These are phyloP conservation scores for Penicillium sumatraense DNA, from an alignment of 2,329 filamentous ascomycete species.

Conservation along the genomic window DNA sequence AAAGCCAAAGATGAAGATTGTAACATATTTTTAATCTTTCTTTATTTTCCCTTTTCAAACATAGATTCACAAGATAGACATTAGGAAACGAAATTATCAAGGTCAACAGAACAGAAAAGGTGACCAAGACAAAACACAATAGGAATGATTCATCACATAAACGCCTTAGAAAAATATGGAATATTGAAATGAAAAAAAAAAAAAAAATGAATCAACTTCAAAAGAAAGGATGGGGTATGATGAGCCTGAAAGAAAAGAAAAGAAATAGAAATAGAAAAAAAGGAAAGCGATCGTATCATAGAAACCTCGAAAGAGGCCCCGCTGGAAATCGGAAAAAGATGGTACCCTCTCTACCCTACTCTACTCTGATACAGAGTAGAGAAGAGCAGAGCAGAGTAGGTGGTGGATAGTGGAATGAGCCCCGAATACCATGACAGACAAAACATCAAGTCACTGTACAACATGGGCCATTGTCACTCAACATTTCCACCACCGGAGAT, in stretches of 20 bases:
- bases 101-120: conserved; percentile 3
- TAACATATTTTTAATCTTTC: neutral
- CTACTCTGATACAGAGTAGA: too few relatives aligned
- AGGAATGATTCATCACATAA: conserved; percentile 14
- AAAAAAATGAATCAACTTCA: conserved; percentile 4
- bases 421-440: too few relatives aligned
- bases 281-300: conserved; percentile 12
- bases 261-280: conserved; percentile 6
- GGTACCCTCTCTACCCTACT: too few relatives aligned
- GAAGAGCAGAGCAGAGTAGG: too few relatives aligned
- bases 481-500: too few relatives aligned
- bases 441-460: too few relatives aligned
- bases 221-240: conserved; percentile 20
- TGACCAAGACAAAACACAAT: conserved; percentile 7
- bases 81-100: conserved; percentile 2
- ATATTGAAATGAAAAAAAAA: neutral
- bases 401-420: too few relatives aligned
- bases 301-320: conserved; percentile 9
- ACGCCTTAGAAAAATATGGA: conserved; percentile 7
- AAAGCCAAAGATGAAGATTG: neutral
- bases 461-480: too few relatives aligned
- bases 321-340: neutral
- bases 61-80: neutral
- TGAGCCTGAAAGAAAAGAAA: conserved; percentile 15
- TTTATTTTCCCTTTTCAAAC: too few relatives aligned